Conservation (phyloP, 768 basidiomycete genomes). For the Terana coerulea region DNA sequence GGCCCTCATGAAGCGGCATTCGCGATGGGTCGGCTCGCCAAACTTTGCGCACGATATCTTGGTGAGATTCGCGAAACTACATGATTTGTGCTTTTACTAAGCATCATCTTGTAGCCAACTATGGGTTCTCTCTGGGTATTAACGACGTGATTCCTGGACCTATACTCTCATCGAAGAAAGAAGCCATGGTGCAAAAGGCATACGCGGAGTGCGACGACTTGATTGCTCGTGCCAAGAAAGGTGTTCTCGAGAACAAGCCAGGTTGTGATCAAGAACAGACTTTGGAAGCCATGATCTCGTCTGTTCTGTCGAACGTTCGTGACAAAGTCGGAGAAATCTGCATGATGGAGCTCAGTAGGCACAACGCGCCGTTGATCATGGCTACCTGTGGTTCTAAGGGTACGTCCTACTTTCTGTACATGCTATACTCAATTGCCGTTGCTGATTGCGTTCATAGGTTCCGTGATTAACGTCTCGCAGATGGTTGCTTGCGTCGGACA, state of each 20-base stretch:
- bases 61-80: slow-evolving; percentile 48
- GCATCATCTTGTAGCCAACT: slow-evolving; percentile 70
- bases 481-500: slow-evolving; percentile 99
- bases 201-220: slow-evolving; percentile 84
- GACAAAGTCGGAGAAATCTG: slow-evolving; percentile 96
- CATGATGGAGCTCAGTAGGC: slow-evolving; percentile 95
- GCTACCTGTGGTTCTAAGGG: slow-evolving; percentile 99
- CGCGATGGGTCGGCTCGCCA: slow-evolving; percentile 95
- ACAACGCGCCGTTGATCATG: slow-evolving; percentile 98
- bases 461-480: slow-evolving; percentile 98
- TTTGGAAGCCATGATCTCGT: slow-evolving; percentile 93
- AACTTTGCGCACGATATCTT: slow-evolving; percentile 91
- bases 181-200: slow-evolving; percentile 80
- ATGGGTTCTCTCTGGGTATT: slow-evolving; percentile 96
- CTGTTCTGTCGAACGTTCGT: slow-evolving; percentile 90
- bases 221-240: slow-evolving; percentile 87
- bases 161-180: slow-evolving; percentile 74
- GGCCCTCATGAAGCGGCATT: slow-evolving; percentile 90
- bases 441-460: slow-evolving; percentile 55
- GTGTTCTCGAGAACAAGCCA: slow-evolving; percentile 93
- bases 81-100: not conserved
- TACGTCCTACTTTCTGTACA: slow-evolving; percentile 25
- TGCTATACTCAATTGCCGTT: not conserved
- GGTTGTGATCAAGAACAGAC: slow-evolving; percentile 97
- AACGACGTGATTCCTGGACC: slow-evolving; percentile 98